Evolutionary conservation across 139 green algal species (phyloP), one percentile per base, ranked within the genome.

Genomic region (Edaphochlamys debaryana): DNA sequence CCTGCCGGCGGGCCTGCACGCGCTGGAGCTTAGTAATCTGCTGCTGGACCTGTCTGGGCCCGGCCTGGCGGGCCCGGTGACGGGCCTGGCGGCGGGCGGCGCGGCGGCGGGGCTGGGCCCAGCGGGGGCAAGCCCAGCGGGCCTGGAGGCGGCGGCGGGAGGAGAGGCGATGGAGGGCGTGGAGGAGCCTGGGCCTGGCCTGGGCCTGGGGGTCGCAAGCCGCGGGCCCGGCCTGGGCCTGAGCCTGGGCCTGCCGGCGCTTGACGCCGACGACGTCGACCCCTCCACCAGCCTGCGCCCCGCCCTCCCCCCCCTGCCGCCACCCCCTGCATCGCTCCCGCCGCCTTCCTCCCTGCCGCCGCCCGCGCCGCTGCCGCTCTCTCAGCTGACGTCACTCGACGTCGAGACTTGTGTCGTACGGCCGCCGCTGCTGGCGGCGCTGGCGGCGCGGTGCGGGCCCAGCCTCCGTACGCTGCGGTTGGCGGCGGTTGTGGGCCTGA

Each of bases 21-120:
- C 63, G 40, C 64, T 83, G 77, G 77, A 83, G 63, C 77, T 83
- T 4, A 75, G 67, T 36, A 67, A 37, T 32, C 77, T 83, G 13
- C 45, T 75, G 63, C 77, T 83, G 22, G 63, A 75, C 3, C 22
- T 83, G n/a, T 20, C 20, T 34, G 62, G 50, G 60, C 54, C 32
- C 17, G 17, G 17, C 27, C 58, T 2, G 13, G 27, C 32, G 27
- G 58, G 17, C 3, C 58, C 13, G 58, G n/a, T n/a, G 27, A 22
- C 3, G 32, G n/a, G 32, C 63, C 4, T n/a, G 63, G 63, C 11
- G 62, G 5, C n/a, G 63, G 32, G 6, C 32, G 7, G 8, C 15
- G 23, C 23, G 63, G 2, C 48, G 50, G 8, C 45, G 17, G 45
- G 2, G 17, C 17, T 5, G 58, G 11, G 13, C 27, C 17, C 22